Percentiles rank a stretch among this genome's conserved stretches.
These are phyloP conservation scores for Medicago arabica DNA, from an alignment of 306 rosid genomes.

Conservation along the genomic window DNA sequence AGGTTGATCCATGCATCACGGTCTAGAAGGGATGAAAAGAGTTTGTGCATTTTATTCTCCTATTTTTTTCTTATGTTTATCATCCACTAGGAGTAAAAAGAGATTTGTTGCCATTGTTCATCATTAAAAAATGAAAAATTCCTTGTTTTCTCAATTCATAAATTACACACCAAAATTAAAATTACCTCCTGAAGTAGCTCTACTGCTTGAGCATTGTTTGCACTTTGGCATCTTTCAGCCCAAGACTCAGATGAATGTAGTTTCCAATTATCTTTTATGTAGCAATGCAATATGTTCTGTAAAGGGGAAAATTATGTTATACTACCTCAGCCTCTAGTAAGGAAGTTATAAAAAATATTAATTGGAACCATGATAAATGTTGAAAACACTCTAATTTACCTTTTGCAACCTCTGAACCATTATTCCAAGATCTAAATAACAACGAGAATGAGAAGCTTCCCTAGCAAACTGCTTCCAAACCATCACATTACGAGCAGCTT, in stretches of 20 bases:
- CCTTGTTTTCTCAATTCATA: background rate
- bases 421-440: slow-evolving; percentile 77
- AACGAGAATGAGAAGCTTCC: slow-evolving; percentile 69
- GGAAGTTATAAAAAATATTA: slow-evolving; percentile 3
- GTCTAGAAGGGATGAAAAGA: no score
- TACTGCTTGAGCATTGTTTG: slow-evolving; percentile 70
- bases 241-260: slow-evolving; percentile 61
- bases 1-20: no score
- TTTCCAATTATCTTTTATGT: slow-evolving; percentile 68
- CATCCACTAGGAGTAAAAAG: no score
- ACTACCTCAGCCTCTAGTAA: slow-evolving; percentile 32
- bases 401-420: slow-evolving; percentile 77
- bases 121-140: slow-evolving; percentile 23
- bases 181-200: slow-evolving; percentile 83
- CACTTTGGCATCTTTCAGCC: slow-evolving; percentile 66
- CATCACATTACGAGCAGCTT: slow-evolving; percentile 64
- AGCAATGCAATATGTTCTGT: slow-evolving; percentile 69
- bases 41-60: no score
- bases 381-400: slow-evolving; percentile 51
- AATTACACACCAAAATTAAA: slow-evolving; percentile 35
- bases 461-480: slow-evolving; percentile 77
- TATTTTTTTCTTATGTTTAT: no score
- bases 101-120: no score
- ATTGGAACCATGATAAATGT: slow-evolving; percentile 16
- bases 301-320: slow-evolving; percentile 17